Percentiles rank a stretch among this genome's conserved stretches.
These are phyloP conservation scores for Ustilago cynodontis DNA, from an alignment of 1,284 basidiomycete species.

Conservation along the genomic window DNA sequence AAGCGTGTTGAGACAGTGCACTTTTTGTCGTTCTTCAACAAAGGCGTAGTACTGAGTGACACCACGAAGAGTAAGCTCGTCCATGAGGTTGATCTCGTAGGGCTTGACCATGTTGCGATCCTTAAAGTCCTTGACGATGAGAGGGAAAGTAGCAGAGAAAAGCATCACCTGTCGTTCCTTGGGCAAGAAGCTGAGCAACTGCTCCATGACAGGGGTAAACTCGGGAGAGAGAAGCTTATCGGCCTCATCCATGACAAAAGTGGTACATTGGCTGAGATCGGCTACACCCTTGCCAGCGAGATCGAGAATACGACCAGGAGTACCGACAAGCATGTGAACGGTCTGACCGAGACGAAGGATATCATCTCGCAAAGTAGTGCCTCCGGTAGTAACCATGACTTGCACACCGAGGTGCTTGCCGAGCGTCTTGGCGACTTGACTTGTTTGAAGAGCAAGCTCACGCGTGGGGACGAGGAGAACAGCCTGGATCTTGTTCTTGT, in stretches of 20 bases:
- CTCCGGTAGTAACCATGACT: constrained; percentile 99
- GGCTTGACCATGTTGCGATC: constrained; percentile 98
- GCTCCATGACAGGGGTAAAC: constrained; percentile 98
- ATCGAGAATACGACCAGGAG: constrained; percentile 95
- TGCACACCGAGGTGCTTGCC: constrained; percentile 95
- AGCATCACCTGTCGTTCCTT: constrained; percentile 95
- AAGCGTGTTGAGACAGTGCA: constrained; percentile 96
- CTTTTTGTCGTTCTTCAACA: constrained; percentile 98
- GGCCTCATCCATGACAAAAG: constrained; percentile 89
- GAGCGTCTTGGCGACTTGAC: constrained; percentile 95
- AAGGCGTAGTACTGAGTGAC: constrained; percentile 99
- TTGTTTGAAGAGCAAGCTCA: constrained; percentile 76
- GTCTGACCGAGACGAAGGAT: constrained; percentile 86
- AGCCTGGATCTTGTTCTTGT: constrained; percentile 86
- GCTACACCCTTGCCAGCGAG: constrained; percentile 93
- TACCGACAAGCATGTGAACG: constrained; percentile 96
- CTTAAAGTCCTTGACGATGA: constrained; percentile 99
- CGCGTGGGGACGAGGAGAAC: constrained; percentile 69
- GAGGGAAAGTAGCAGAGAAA: constrained; percentile 98
- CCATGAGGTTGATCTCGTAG: constrained; percentile 99
- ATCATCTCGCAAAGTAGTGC: constrained; percentile 97
- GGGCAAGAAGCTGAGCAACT: constrained; percentile 87
- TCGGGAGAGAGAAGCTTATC: constrained; percentile 98
- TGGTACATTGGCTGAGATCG: constrained; percentile 91
- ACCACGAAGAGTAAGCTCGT: constrained; percentile 96